These are phyloP conservation scores for Hansenula lynferdii DNA, from an alignment of 1,139 yeast genomes.

Conservation along the genomic window DNA sequence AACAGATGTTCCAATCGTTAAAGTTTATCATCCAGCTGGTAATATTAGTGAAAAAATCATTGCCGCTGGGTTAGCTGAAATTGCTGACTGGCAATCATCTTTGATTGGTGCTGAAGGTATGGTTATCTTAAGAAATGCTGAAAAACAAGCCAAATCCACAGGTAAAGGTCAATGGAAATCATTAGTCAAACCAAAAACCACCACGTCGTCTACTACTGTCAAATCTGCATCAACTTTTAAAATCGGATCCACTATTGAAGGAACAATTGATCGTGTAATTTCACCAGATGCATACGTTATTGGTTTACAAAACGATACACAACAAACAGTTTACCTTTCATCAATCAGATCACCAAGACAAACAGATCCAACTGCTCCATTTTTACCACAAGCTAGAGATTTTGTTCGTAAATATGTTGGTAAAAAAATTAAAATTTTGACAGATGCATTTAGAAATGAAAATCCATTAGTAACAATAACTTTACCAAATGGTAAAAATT, in stretches of 20 bases:
- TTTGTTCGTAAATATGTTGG: constrained; percentile 72
- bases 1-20: constrained; percentile 57
- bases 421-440: constrained; percentile 51
- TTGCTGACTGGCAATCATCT: constrained; percentile 82
- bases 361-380: constrained; percentile 54
- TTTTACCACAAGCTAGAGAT: constrained; percentile 64
- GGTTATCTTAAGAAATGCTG: constrained; percentile 60
- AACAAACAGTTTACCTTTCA: constrained; percentile 64
- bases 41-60: constrained; percentile 68
- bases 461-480: constrained; percentile 58
- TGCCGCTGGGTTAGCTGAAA: constrained; percentile 66
- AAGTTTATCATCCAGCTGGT: constrained; percentile 64
- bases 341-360: constrained; percentile 72
- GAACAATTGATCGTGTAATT: constrained; percentile 53
- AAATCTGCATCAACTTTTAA: constrained; percentile 24
- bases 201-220: constrained; percentile 25
- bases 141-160: constrained; percentile 56
- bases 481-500: constrained; percentile 44
- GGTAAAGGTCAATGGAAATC: constrained; percentile 62
- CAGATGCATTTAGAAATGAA: constrained; percentile 66
- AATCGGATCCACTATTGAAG: constrained; percentile 48
- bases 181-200: constrained; percentile 17
- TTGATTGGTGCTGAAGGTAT: constrained; percentile 62
- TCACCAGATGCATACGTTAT: constrained; percentile 66
- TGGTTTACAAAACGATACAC: constrained; percentile 41